Evolutionary conservation across 1,284 basidiomycete genomes (phyloP), one percentile per base, ranked within the genome.

Genomic region (Testicularia cyperi): DNA sequence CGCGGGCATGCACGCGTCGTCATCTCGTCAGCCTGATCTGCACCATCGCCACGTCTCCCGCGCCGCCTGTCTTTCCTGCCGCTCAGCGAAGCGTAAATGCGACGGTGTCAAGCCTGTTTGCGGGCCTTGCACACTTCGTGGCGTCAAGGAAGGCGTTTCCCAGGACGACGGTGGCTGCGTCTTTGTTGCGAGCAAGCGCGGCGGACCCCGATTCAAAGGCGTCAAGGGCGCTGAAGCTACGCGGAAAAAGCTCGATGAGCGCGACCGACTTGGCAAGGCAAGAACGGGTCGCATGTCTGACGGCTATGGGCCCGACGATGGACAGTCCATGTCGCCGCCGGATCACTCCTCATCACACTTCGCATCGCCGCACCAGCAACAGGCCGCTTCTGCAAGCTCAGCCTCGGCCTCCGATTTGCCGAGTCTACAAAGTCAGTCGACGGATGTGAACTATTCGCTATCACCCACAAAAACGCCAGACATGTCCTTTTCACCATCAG

Each of bases 201-300:
- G 69, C 20, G 69, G 69, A 1, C 69, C 69, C 10, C 44, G 69
- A 13, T 69, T 64, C 60, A 71, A 71, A 47, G 69, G 69, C 26
- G 44, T 67, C 34, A 57, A 51, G 25, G 68, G 66, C 16, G 52
- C 53, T 8, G 66, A 65, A 18, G 65, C 66, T 1, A 61, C 52
- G 36, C 54, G 53, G 29, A 44, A 60, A 13, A 65, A 65, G 47
- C 54, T 60, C 31, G 51, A 61, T n/a, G 53, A 63, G 26, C 53
- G 60, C 16, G 60, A 63, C 20, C 52, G 52, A 26, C 28, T 18
- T 4, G 42, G 53, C 38, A 63, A 47, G 33, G 36, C 46, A 21
- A 49, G 48, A 15, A 43, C 40, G 13, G 18, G 30, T 25, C 27
- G 47, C 36, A 25, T 25, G 19, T 36, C 54, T 4, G 27, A 9